A percentile compares a stretch with the other conserved stretches of the same genome.
Evolutionary conservation across 306 rosid genomes (phyloP).

Genomic region (Datisca glomerata): DNA sequence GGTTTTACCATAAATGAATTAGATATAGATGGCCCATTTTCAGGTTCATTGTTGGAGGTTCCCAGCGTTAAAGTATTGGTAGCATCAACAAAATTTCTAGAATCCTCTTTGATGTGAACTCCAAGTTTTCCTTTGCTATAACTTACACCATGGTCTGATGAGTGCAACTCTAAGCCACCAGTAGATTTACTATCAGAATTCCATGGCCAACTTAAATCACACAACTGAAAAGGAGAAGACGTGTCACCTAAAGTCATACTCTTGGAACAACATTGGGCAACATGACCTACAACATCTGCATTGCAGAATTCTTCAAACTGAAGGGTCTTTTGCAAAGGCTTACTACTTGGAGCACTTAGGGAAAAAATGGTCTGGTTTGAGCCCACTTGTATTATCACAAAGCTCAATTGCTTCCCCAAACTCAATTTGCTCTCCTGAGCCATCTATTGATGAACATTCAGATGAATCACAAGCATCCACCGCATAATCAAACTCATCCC

Average conservation of each 20-base stretch:
- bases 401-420: conserved; percentile 28
- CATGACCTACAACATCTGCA: conserved; percentile 14
- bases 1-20: conserved; percentile 20
- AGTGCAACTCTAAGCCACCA: conserved; percentile 13
- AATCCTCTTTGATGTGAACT: conserved; percentile 24
- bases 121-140: conserved; percentile 19
- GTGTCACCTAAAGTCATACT: conserved; percentile 21
- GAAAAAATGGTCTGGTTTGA: conserved; percentile 33
- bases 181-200: conserved; percentile 18
- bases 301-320: conserved; percentile 26
- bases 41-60: conserved; percentile 23
- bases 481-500: conserved; percentile 27
- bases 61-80: conserved; percentile 21
- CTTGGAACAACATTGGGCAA: conserved; percentile 19
- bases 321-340: conserved; percentile 26
- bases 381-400: conserved; percentile 25
- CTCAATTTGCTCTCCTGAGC: conserved; percentile 46
- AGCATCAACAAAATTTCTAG: conserved; percentile 13
- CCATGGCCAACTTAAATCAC: conserved; percentile 25
- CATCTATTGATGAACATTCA: conserved; percentile 41
- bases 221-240: conserved; percentile 22
- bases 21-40: conserved; percentile 19
- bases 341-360: conserved; percentile 26
- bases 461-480: conserved; percentile 36
- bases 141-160: conserved; percentile 16